These are phyloP conservation scores for Penicillium sp. DNA, from an alignment of 2,329 filamentous ascomycete genomes.

Conservation along the genomic window DNA sequence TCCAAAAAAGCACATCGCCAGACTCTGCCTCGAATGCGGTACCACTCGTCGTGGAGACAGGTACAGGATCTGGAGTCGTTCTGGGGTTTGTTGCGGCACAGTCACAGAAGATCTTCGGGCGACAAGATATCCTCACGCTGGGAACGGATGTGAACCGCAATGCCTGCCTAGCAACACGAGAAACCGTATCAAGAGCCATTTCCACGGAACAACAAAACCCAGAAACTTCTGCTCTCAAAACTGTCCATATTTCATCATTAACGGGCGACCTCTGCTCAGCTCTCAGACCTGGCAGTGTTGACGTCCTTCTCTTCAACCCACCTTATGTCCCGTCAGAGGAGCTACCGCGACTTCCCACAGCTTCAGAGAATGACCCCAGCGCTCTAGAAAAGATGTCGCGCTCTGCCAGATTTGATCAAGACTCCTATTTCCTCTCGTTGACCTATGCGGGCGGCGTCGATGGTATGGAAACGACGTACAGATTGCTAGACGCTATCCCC, in stretches of 20 bases:
- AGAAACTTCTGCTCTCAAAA: constrained; percentile 23
- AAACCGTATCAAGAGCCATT: constrained; percentile 66
- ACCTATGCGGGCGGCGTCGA: constrained; percentile 87
- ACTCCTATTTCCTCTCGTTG: constrained; percentile 80
- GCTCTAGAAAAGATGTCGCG: constrained; percentile 31
- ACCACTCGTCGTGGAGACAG: constrained; percentile 80
- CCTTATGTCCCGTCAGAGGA: constrained; percentile 90
- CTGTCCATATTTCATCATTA: constrained; percentile 67
- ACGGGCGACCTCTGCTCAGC: constrained; percentile 71
- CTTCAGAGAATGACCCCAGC: constrained; percentile 29
- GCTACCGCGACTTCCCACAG: constrained; percentile 61
- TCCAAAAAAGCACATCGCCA: constrained; percentile 45
- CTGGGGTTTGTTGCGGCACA: constrained; percentile 84
- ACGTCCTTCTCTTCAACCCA: constrained; percentile 94
- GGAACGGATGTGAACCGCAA: constrained; percentile 85
- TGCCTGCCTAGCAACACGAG: constrained; percentile 74
- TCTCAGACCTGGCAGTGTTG: constrained; percentile 64
- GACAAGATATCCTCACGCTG: constrained; percentile 69
- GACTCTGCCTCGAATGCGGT: constrained; percentile 18
- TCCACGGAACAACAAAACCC: constrained; percentile 30
- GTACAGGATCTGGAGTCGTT: constrained; percentile 92
- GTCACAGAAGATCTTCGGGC: constrained; percentile 71
- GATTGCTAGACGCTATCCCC: constrained; percentile 73
- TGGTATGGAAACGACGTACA: constrained; percentile 91
- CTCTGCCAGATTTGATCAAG: constrained; percentile 67